A percentile compares a stretch with the other conserved stretches of the same genome.
Conservation (phyloP, 2,329 filamentous ascomycete species). For the Aspergillus sp. region DNA sequence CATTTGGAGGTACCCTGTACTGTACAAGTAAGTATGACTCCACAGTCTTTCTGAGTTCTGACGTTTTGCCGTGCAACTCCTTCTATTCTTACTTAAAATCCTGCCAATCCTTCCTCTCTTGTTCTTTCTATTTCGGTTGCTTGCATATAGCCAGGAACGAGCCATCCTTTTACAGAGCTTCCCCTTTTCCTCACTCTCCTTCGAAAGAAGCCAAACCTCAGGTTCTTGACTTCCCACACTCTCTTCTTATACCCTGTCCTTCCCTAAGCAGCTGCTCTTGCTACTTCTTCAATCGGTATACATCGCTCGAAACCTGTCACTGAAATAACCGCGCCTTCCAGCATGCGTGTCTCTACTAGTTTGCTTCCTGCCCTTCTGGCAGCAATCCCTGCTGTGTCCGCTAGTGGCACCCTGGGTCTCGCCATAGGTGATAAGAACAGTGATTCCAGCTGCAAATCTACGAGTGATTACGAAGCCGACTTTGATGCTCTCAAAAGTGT, state of each 20-base stretch:
- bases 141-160: not conserved
- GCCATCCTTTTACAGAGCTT: conserved; percentile 2
- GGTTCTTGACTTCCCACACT: conserved; percentile 1
- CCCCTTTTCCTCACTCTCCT: not conserved
- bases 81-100: not conserved
- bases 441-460: conserved; percentile 63
- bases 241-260: conserved; percentile 1
- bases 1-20: not conserved
- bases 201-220: not conserved
- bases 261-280: not conserved
- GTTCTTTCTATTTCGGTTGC: not conserved
- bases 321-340: not conserved
- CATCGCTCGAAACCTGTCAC: not conserved
- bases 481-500: conserved; percentile 61
- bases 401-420: conserved; percentile 63
- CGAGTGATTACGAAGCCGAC: conserved; percentile 64
- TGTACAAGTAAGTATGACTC: not conserved
- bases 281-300: not conserved
- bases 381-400: conserved; percentile 51
- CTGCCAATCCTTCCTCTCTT: conserved; percentile 1
- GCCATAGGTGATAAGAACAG: conserved; percentile 65
- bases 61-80: not conserved
- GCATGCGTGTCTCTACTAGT: conserved; percentile 49
- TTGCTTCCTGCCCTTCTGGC: conserved; percentile 45
- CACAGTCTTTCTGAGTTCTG: not conserved